A percentile compares a stretch with the other conserved stretches of the same genome.
Evolutionary conservation across 176 grass and related monocot genomes (phyloP).

Genomic region (Carex cristatella): DNA sequence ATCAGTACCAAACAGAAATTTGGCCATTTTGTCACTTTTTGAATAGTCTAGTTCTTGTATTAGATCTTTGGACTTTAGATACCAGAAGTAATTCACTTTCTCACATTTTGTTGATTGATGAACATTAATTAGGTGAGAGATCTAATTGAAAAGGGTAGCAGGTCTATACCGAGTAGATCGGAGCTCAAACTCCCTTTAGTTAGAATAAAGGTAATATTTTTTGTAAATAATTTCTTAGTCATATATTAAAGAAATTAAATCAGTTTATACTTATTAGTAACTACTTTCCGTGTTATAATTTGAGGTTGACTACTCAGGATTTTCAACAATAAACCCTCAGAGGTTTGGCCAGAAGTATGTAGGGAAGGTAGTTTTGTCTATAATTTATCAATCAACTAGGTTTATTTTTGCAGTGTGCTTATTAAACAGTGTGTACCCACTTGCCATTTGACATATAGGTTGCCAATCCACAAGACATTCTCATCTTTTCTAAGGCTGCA

Average conservation of each 20-base stretch:
- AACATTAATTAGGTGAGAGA: conserved; percentile 43
- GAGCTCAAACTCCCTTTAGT: conserved; percentile 53
- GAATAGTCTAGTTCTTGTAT: not conserved
- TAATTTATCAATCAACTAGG: not conserved
- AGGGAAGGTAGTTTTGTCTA: conserved; percentile 52
- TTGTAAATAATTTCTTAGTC: conserved; percentile 6
- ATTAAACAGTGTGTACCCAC: conserved; percentile 9
- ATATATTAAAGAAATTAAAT: not conserved
- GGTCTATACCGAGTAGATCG: conserved; percentile 27
- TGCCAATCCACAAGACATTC: conserved; percentile 77
- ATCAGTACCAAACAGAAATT: conserved; percentile 1
- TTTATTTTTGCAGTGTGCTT: conserved; percentile 19
- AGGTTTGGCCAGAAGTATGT: conserved; percentile 79
- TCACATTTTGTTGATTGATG: not conserved
- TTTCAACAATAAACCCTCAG: conserved; percentile 55
- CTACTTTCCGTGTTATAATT: conserved; percentile 1
- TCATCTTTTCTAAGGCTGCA: conserved; percentile 57
- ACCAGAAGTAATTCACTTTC: not conserved
- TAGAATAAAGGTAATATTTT: conserved; percentile 67
- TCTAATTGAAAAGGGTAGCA: conserved; percentile 65
- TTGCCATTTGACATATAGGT: conserved; percentile 39
- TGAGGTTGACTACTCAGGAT: conserved; percentile 60
- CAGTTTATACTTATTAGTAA: not conserved
- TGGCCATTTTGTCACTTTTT: not conserved
- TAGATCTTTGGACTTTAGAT: not conserved